phyloP scores from a whole-genome alignment of 768 basidiomycete genomes.

The Ramaria sp. region DNA sequence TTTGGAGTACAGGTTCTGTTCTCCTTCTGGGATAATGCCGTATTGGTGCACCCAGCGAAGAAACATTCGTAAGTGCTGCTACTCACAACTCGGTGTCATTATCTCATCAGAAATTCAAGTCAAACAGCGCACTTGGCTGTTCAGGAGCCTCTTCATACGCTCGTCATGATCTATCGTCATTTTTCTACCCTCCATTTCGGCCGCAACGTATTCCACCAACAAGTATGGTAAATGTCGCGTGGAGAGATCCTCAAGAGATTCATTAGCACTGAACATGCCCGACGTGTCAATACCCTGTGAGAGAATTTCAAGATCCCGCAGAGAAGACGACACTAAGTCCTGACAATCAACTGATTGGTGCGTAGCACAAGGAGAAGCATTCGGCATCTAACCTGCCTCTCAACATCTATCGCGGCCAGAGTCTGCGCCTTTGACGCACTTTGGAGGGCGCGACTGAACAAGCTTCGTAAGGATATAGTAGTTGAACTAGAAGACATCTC shows the following conservation, averaged over 20 bases:
- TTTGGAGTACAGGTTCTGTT: conserved; percentile 43
- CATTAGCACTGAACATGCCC: conserved; percentile 75
- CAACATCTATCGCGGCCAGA: conserved; percentile 31
- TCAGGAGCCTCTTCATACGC: conserved; percentile 42
- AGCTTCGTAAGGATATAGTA: conserved; percentile 21
- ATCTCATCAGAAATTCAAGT: conserved; percentile 3
- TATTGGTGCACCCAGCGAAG: conserved; percentile 48
- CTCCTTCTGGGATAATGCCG: conserved; percentile 49
- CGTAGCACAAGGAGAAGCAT: not conserved
- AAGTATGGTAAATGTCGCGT: conserved; percentile 70
- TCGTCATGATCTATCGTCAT: conserved; percentile 44
- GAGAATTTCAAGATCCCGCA: conserved; percentile 45
- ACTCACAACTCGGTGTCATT: conserved; percentile 4
- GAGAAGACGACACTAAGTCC: conserved; percentile 46
- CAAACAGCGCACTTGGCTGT: conserved; percentile 38
- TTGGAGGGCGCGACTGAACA: conserved; percentile 31
- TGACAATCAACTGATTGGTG: conserved; percentile 21
- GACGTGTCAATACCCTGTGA: conserved; percentile 45
- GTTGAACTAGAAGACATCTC: conserved; percentile 1
- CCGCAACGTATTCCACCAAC: conserved; percentile 53
- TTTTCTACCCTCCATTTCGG: conserved; percentile 54
- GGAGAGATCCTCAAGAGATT: conserved; percentile 70
- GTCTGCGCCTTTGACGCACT: conserved; percentile 27
- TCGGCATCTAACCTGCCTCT: conserved; percentile 31
- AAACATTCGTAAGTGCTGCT: conserved; percentile 42